Base-by-base conservation (phyloP, 495 filamentous ascomycete genomes). In the Talaromyces adpressus region DNA sequence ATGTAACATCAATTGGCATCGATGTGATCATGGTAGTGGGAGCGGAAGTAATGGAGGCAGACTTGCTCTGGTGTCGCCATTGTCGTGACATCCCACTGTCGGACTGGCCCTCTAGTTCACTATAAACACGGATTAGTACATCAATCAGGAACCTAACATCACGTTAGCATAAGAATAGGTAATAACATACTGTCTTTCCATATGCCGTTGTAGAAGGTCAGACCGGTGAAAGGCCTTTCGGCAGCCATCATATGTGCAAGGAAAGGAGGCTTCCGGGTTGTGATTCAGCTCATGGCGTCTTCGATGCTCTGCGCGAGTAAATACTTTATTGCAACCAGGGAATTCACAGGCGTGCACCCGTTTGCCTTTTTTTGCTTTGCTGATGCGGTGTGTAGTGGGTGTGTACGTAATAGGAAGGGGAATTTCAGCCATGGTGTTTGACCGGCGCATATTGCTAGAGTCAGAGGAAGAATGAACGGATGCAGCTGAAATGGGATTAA, bases 231-330 rank as follows among this genome's bases (percentile, higher is more conserved):
- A 97, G 12, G 86, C 82, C 71, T 87, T 91, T 18, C 85, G 86
- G 74, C 92, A 97, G 51, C 84, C 82, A 41, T 81, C 74, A 57
- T 86, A 80, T 7, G 83, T 80, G 72, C 92, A 95, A 29, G 81
- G 81, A 67, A 83, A 88, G 11, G 84, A 78, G 32, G 90, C 87
- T 63, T 85, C 79, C 20, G 83, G 83, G 69, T 87, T 86, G 77
- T 97, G 92, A 72, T 93, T 93, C 57, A 93, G 76, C 73, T 95
- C 89, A 76, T 96, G 92, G 57, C 91, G 91, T 73, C 89, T 86
- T 59, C 91, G 75, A 75, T 97, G 92, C 70, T 97, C 92, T 30
- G 91, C 91, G 70, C 92, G 82, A 20, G 91, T 94, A 70, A 91
- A 92, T 58, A 89, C 87, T 81, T 91, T 91, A 67, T 77, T 80